Percentiles rank a stretch among this genome's conserved stretches.
These are phyloP conservation scores for Cucurbita maxima DNA, from an alignment of 306 rosid species.

Conservation along the genomic window DNA sequence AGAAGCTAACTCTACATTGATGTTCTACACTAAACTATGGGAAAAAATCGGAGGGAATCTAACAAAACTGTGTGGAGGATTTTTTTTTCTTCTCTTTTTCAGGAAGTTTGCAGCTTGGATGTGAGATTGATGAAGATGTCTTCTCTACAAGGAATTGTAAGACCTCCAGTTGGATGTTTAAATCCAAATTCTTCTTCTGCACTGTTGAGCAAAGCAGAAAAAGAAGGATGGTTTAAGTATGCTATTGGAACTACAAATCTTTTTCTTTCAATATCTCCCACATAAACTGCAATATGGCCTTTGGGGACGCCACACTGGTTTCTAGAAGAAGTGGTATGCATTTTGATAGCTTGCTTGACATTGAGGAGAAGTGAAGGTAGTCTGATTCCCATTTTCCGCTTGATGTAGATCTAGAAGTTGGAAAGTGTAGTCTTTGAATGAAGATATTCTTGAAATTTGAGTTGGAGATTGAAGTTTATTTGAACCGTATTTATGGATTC, in stretches of 20 bases:
- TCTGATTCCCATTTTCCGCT: not conserved
- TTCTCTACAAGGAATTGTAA: conserved; percentile 32
- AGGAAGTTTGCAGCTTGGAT: conserved; percentile 3
- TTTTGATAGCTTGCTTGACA: not conserved
- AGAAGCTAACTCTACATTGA: not conserved
- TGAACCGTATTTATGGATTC: not conserved
- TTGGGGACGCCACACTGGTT: conserved; percentile 22
- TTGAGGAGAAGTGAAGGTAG: conserved; percentile 4
- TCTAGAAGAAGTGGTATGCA: not conserved
- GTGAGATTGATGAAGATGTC: conserved; percentile 17
- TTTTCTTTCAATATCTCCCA: conserved; percentile 23
- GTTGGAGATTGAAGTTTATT: not conserved
- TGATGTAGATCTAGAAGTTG: not conserved
- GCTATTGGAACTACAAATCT: conserved; percentile 27
- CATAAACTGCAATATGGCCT: conserved; percentile 32
- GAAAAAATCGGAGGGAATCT: not conserved
- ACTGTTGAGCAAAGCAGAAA: conserved; percentile 19
- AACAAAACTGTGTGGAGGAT: conserved; percentile 1
- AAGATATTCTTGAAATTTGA: not conserved
- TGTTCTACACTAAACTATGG: not conserved
- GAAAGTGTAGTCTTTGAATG: not conserved
- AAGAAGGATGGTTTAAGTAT: conserved; percentile 22
- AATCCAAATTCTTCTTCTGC: conserved; percentile 35
- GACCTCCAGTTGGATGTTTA: conserved; percentile 41
- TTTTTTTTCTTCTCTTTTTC: not conserved